Base-by-base conservation (phyloP, 2,329 filamentous ascomycete species). In the Albophoma yamanashiensis region DNA sequence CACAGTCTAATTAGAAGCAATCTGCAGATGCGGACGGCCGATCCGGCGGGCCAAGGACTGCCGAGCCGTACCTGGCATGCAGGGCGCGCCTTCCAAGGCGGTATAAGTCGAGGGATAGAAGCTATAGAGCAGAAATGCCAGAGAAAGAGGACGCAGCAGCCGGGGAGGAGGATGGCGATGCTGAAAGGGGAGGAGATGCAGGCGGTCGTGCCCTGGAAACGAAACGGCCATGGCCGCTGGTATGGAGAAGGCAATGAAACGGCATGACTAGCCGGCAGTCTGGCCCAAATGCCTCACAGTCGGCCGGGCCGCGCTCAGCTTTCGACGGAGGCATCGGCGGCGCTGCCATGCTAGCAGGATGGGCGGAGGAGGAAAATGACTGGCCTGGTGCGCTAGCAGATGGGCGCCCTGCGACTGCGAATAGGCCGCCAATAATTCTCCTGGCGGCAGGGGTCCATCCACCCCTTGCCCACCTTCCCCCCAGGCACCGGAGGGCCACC, bases 1-100 rank as follows among this genome's bases (percentile, higher is more conserved):
- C 62, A 65, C 65, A 58, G 52, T 58, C 60, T 62, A 66, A 64
- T 67, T 63, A 65, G 60, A 59, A 59, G 64, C 58, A 64, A 63
- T 63, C 62, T 64, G 61, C 61, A 62, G 57, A 64, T 64, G 65
- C 62, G 55, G 58, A 59, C 62, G 63, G 63, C 63, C 65, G 63
- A 67, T 66, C 64, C 65, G 57, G 62, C 60, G 60, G 56, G 59
- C 59, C 25, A 56, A 40, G 39, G 50, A 53, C 17, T 53, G 50
- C 50, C 50, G 50, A 36, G 17, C 15, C 4, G 15, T n/a, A 11
- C 47, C 14, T 17, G 25, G 27, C 47, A 20, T 50, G 45, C 2
- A 50, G 0, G 25, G 27, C 5, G 47, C 14, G 0, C 5, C 4
- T 1, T 1, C 8, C 7, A 34, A 27, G 27, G 47, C 9, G 17